A percentile compares a stretch with the other conserved stretches of the same genome.
These are phyloP conservation scores for Cadophora sp. DNA, from an alignment of 2,329 filamentous ascomycete genomes.

Conservation along the genomic window DNA sequence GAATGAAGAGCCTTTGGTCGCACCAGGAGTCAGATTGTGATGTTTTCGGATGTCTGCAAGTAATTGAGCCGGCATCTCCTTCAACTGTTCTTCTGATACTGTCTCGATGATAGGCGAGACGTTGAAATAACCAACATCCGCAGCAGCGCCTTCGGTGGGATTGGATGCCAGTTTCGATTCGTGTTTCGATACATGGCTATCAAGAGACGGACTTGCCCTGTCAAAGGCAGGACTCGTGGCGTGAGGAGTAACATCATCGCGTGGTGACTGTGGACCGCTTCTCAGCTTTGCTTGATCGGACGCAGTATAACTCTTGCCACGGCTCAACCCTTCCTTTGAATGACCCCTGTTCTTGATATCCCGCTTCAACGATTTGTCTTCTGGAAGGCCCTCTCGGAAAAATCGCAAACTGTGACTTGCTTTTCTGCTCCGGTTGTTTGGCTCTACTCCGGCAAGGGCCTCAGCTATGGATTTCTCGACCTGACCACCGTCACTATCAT, in stretches of 20 bases:
- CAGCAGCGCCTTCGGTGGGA: slow-evolving; percentile 33
- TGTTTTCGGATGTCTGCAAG: slow-evolving; percentile 44
- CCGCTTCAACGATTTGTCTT: slow-evolving; percentile 62
- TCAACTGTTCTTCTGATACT: slow-evolving; percentile 34
- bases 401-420: slow-evolving; percentile 71
- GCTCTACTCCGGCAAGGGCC: slow-evolving; percentile 66
- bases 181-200: background rate
- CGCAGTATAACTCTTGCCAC: slow-evolving; percentile 27
- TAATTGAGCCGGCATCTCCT: slow-evolving; percentile 41
- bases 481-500: slow-evolving; percentile 62
- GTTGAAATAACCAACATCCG: slow-evolving; percentile 41
- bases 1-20: slow-evolving; percentile 42
- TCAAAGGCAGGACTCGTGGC: background rate
- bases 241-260: background rate
- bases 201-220: background rate
- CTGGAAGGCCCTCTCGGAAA: slow-evolving; percentile 70
- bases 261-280: slow-evolving; percentile 3
- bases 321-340: slow-evolving; percentile 40
- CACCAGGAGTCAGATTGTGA: slow-evolving; percentile 44
- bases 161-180: slow-evolving; percentile 10
- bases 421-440: slow-evolving; percentile 69
- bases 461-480: slow-evolving; percentile 71
- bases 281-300: slow-evolving; percentile 23
- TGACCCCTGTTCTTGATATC: slow-evolving; percentile 49
- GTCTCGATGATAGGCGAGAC: slow-evolving; percentile 32